Evolutionary conservation across 176 grass and related monocot species (phyloP), one percentile per base, ranked within the genome.

Genomic region (Pontederia crassipes): DNA sequence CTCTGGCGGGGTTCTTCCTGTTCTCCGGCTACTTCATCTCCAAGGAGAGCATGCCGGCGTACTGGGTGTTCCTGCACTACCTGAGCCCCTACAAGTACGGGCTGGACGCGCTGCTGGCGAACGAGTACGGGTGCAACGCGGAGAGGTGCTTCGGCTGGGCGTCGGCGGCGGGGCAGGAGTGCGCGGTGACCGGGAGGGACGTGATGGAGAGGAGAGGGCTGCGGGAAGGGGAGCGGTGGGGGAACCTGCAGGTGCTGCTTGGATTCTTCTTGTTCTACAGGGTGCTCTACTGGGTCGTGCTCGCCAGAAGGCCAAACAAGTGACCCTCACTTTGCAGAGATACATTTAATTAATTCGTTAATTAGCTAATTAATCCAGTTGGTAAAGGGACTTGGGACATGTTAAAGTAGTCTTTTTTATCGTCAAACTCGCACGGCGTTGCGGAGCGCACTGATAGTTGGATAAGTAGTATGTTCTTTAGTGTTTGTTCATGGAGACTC

Each of bases 21-120:
- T 97, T 97, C 86, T 97, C 92, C 3, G 92, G 92, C 45, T 97
- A 97, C 84, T 97, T 97, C 70, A 55, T 97, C 26, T 61, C 87
- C 14, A 71, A 68, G 47, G 87, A 79, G 65, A 97, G 87, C 69
- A 97, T 82, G 92, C 92, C 92, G 57, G 18, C 55, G 3, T 97
- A 88, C 77, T 97, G 92, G 92, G 76, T 91, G 47, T 88, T 88
- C 76, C 79, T 88, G 92, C 84, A 90, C 79, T 97, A 91, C 80
- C 75, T 69, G 20, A 91, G 87, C 0, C 92, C 92, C 1, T 97
- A 91, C 81, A 97, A 91, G 80, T 97, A 97, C 72, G 84, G 78
- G 10, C 81, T 97, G 1, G 92, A 97, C 69, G 87, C 87, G 24
- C 67, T 97, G 67, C 87, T 91, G 50, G 87, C 92, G 0, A 97